A percentile compares a stretch with the other conserved stretches of the same genome.
These are phyloP conservation scores for Saccharomycopsis lassenensis DNA, from an alignment of 805 yeast species.

Conservation along the genomic window DNA sequence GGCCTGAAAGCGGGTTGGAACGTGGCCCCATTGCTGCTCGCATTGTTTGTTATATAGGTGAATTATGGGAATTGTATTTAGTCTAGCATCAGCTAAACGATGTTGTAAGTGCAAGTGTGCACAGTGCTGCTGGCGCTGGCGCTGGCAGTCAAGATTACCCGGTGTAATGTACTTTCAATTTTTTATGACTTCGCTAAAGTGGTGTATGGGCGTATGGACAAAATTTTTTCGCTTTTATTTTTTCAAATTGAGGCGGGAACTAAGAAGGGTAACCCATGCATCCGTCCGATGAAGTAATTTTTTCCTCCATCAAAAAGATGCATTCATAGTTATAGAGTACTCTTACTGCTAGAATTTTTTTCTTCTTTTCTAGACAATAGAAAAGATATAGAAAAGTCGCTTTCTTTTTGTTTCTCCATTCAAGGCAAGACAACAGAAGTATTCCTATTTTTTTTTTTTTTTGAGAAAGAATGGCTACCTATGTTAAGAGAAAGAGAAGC, in stretches of 20 bases:
- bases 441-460: too few relatives aligned
- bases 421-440: too few relatives aligned
- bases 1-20: neutral
- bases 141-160: too few relatives aligned
- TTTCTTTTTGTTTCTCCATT: neutral
- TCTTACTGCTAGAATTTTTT: too few relatives aligned
- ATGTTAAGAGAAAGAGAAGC: conserved; percentile 5
- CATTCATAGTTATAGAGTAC: neutral
- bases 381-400: neutral
- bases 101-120: neutral
- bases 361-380: neutral
- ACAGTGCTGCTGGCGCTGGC: neutral
- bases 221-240: too few relatives aligned
- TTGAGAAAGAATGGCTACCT: conserved; percentile 5
- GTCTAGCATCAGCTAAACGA: neutral
- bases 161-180: too few relatives aligned
- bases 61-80: neutral
- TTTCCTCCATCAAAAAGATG: neutral
- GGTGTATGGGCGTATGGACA: too few relatives aligned
- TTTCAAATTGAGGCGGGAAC: too few relatives aligned
- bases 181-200: too few relatives aligned
- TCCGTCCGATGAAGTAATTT: neutral
- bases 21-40: neutral
- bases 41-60: neutral
- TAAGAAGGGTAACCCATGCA: too few relatives aligned